These are phyloP conservation scores for Aphanoascus verrucosus DNA, from an alignment of 2,329 filamentous ascomycete genomes.

Conservation along the genomic window DNA sequence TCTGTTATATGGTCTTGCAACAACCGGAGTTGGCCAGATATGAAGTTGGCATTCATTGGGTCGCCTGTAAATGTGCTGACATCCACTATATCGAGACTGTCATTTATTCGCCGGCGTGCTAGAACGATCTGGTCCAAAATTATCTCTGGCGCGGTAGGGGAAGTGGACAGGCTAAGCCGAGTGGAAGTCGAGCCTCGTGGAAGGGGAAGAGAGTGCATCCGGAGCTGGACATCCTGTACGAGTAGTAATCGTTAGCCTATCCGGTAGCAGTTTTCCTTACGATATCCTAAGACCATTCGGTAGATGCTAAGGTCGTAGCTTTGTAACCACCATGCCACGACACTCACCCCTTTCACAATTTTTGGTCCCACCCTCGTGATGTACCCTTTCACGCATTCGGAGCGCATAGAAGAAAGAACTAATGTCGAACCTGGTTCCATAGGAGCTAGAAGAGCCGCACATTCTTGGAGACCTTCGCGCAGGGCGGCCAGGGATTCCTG, in stretches of 20 bases:
- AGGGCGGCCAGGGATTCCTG: constrained; percentile 52
- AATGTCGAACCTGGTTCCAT: constrained; percentile 78
- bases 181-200: constrained; percentile 43
- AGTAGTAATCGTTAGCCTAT: background rate
- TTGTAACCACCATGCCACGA: background rate
- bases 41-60: constrained; percentile 47
- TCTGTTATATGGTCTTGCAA: constrained; percentile 52
- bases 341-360: constrained; percentile 74
- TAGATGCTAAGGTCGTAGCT: background rate
- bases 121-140: constrained; percentile 59
- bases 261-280: background rate
- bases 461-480: constrained; percentile 71
- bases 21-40: constrained; percentile 48
- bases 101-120: constrained; percentile 66
- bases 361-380: constrained; percentile 83
- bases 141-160: constrained; percentile 47
- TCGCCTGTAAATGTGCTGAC: constrained; percentile 64
- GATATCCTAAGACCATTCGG: background rate
- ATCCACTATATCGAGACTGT: constrained; percentile 71
- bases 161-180: constrained; percentile 43
- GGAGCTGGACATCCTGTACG: constrained; percentile 60
- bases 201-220: constrained; percentile 47
- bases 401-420: constrained; percentile 74
- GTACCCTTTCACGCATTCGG: constrained; percentile 83
- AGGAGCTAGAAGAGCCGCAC: constrained; percentile 74